Evolutionary conservation across 1,284 basidiomycete species (phyloP).

Genomic region (Tetrapyrgos nigripes): DNA sequence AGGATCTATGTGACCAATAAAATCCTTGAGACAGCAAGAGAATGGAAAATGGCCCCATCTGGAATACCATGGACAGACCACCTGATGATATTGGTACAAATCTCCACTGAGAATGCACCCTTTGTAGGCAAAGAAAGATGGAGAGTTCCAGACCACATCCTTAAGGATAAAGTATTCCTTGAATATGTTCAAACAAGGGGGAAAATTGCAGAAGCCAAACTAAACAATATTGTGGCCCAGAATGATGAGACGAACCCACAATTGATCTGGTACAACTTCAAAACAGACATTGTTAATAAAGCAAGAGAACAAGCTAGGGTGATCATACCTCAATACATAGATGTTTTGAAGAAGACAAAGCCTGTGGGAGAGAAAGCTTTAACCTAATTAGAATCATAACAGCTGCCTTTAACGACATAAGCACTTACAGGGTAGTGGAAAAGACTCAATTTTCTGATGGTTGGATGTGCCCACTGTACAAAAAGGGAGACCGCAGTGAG

Average conservation of each 20-base stretch:
- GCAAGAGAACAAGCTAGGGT: not conserved
- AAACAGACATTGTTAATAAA: constrained; percentile 8
- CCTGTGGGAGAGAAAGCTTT: not conserved
- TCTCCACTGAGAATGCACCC: constrained; percentile 21
- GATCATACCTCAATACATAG: constrained; percentile 1
- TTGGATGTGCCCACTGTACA: constrained; percentile 27
- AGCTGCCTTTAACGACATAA: constrained; percentile 20
- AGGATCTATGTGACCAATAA: constrained; percentile 28
- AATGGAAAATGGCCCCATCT: constrained; percentile 22
- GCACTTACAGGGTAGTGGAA: constrained; percentile 6
- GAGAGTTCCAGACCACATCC: constrained; percentile 20
- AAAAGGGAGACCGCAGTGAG: constrained; percentile 22
- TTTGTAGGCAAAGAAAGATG: constrained; percentile 29
- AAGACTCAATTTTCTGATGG: constrained; percentile 14
- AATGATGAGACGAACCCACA: constrained; percentile 7
- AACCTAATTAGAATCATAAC: constrained; percentile 16
- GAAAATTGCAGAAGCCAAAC: not conserved
- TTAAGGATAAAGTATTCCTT: constrained; percentile 22
- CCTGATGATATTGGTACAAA: constrained; percentile 18
- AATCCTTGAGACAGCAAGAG: not conserved
- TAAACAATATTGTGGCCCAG: not conserved
- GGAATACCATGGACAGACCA: constrained; percentile 23
- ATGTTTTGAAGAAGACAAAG: not conserved
- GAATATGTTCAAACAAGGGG: constrained; percentile 3
- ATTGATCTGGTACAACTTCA: not conserved